Conservation (phyloP, 2,329 filamentous ascomycete genomes). For the Xylariaceae sp. region DNA sequence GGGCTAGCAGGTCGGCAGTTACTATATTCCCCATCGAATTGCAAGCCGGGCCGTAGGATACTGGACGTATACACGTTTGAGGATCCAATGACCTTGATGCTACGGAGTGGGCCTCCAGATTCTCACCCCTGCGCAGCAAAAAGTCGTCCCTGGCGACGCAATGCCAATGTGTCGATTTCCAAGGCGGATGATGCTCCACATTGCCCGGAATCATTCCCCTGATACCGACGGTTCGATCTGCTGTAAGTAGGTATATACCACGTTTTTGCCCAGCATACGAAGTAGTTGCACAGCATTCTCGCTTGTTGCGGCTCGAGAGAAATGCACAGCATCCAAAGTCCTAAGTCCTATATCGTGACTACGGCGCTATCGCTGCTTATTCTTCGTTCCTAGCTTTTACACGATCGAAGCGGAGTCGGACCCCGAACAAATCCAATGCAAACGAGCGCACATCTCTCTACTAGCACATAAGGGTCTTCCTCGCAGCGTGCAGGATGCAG, state of each 20-base stretch:
- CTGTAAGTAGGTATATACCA: neutral
- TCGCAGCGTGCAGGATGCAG: conserved; percentile 11
- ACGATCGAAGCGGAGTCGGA: conserved; percentile 13
- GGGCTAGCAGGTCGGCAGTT: neutral
- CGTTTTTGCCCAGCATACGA: conserved; percentile 17
- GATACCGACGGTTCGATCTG: conserved; percentile 8
- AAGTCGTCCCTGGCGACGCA: conserved; percentile 1
- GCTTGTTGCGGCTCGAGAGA: conserved; percentile 22
- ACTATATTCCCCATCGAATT: neutral
- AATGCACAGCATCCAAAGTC: conserved; percentile 18
- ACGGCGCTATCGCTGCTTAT: neutral
- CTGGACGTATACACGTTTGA: neutral
- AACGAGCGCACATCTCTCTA: conserved; percentile 6
- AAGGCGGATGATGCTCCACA: conserved; percentile 1
- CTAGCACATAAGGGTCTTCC: conserved; percentile 1
- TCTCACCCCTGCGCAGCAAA: neutral
- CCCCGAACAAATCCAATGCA: conserved; percentile 12
- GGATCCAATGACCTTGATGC: neutral
- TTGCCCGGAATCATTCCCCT: neutral
- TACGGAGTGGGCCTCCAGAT: neutral
- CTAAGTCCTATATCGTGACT: neutral
- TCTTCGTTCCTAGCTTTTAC: conserved; percentile 11
- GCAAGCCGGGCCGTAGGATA: neutral
- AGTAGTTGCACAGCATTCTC: conserved; percentile 19
- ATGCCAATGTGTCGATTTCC: conserved; percentile 1